A percentile compares a stretch with the other conserved stretches of the same genome.
These are phyloP conservation scores for Kwoniella shandongensis DNA, from an alignment of 768 basidiomycete genomes.

Conservation along the genomic window DNA sequence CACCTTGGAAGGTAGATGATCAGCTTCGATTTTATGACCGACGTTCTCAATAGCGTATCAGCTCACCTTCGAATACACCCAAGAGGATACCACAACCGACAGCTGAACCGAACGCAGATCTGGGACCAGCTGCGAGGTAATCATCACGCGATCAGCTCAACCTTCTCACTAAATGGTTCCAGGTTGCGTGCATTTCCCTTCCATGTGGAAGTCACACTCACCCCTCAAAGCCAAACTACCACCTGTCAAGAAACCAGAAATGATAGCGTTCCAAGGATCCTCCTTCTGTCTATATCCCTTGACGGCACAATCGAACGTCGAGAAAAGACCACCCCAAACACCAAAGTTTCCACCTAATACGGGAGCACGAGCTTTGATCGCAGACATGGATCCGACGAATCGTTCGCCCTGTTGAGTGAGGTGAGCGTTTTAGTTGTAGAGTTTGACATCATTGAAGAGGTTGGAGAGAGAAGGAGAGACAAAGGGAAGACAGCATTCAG, in stretches of 20 bases:
- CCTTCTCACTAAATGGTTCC: background rate
- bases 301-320: slow-evolving; percentile 95
- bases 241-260: slow-evolving; percentile 97
- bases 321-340: slow-evolving; percentile 84
- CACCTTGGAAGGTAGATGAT: slow-evolving; percentile 74
- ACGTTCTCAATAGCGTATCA: background rate
- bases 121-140: slow-evolving; percentile 79
- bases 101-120: slow-evolving; percentile 85
- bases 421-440: background rate
- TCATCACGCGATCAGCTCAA: background rate
- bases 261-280: slow-evolving; percentile 98
- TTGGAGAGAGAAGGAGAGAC: too few species aligned
- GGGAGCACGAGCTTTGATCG: slow-evolving; percentile 96
- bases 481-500: too few species aligned
- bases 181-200: too few species aligned
- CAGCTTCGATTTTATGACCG: background rate
- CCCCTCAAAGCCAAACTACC: slow-evolving; percentile 91
- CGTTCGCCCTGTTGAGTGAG: slow-evolving; percentile 73
- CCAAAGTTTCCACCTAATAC: slow-evolving; percentile 95
- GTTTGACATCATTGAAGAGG: too few species aligned
- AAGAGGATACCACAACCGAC: slow-evolving; percentile 93
- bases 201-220: slow-evolving; percentile 62
- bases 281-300: slow-evolving; percentile 97
- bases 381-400: slow-evolving; percentile 86
- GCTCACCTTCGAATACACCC: slow-evolving; percentile 58